Conservation (phyloP, 192 early-diverging fungal genomes). For the Backusella australiensis region DNA sequence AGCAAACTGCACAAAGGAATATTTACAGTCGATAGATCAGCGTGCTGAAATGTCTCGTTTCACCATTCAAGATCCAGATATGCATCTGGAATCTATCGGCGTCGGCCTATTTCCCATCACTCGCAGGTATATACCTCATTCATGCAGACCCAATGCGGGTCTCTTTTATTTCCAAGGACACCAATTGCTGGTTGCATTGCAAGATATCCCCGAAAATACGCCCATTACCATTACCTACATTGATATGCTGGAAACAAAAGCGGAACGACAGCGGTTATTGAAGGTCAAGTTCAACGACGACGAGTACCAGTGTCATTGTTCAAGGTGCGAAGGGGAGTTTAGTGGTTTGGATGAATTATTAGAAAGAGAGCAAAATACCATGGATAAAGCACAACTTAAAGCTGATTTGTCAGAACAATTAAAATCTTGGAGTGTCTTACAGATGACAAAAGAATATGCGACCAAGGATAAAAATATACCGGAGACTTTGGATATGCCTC, state of each 20-base stretch:
- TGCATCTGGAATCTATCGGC: neutral
- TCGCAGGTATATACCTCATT: slow-evolving; percentile 58
- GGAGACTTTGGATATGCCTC: neutral
- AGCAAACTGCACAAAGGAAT: neutral
- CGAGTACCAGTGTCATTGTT: slow-evolving; percentile 16
- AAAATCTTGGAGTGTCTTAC: neutral
- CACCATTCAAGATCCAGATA: slow-evolving; percentile 19
- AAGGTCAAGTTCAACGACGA: slow-evolving; percentile 10
- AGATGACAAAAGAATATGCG: slow-evolving; percentile 8
- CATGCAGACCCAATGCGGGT: slow-evolving; percentile 63
- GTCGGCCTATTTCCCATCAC: slow-evolving; percentile 47
- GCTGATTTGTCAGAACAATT: neutral
- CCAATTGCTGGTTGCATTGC: slow-evolving; percentile 49
- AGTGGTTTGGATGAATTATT: neutral
- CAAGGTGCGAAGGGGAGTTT: neutral
- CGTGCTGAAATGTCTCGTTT: neutral
- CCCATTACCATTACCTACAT: slow-evolving; percentile 60
- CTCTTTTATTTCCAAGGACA: slow-evolving; percentile 49
- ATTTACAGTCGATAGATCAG: neutral
- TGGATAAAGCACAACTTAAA: neutral
- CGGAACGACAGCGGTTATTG: slow-evolving; percentile 7
- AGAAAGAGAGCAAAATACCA: neutral
- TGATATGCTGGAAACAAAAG: slow-evolving; percentile 42
- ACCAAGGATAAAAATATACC: neutral
- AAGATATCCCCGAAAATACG: slow-evolving; percentile 51